Evolutionary conservation across 179 eudicot genomes (phyloP), one percentile per base, ranked within the genome.

Genomic region (Pouteria campechiana): DNA sequence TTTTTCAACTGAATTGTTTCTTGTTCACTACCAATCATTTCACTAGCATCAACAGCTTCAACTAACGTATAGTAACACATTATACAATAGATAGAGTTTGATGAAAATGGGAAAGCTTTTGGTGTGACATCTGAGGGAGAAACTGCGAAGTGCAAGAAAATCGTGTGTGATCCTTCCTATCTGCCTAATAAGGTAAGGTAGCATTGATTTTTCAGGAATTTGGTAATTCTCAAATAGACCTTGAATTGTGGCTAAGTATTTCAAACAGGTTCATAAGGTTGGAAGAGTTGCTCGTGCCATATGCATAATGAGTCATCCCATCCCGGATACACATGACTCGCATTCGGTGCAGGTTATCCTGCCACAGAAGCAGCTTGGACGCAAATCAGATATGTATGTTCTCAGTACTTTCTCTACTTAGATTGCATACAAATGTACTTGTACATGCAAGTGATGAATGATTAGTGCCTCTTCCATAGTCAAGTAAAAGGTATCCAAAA

Each of bases 41-140:
- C n/a, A 4, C 28, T 23, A n/a, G 45, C 16, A 12, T 11, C 11
- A 12, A 17, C 5, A n/a, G 7, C 8, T n/a, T 23, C 25, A 2
- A 18, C 21, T 6, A 2, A 22, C 30, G n/a, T n/a, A n/a, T 18
- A n/a, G 12, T n/a, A 7, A 30, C 13, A 33, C 25, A 19, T 44
- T 16, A 31, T 30, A 59, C 57, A 37, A 27, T 61, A 80, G 90
- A 84, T 80, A 33, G 84, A 54, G 50, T 73, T 70, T 57, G 81
- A 73, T 51, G 71, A 44, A 8, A 28, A 33, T 46, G 90, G 84
- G 36, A 75, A 73, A 61, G 90, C 61, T 20, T 37, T 37, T 6
- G 90, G 90, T 23, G 90, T 80, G 25, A 64, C 74, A 4, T 80
- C 90, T 19, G 90, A 76, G 53, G 84, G 90, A 46, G 90, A 80